Evolutionary conservation across 257 asterid species (phyloP).

Genomic region (Solanum paucissectum): DNA sequence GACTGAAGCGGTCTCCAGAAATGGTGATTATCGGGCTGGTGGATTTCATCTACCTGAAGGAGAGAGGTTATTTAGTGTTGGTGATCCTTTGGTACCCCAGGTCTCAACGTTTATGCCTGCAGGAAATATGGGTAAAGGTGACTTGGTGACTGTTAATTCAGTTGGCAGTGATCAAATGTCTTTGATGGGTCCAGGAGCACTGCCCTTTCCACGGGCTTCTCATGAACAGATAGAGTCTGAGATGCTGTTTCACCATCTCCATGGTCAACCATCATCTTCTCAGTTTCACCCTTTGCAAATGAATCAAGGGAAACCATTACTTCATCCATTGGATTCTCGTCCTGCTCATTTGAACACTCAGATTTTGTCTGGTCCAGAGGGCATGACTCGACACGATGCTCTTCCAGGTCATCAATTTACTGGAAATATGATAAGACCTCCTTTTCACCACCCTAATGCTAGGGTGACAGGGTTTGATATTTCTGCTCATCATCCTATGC

Average conservation of each 20-base stretch:
- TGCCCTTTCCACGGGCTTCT: conserved; percentile 30
- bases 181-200: conserved; percentile 30
- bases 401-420: conserved; percentile 42
- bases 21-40: conserved; percentile 26
- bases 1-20: conserved; percentile 21
- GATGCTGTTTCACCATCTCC: conserved; percentile 26
- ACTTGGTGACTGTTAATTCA: conserved; percentile 37
- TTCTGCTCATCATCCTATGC: conserved; percentile 39
- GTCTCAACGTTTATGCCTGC: conserved; percentile 22
- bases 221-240: conserved; percentile 36
- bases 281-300: conserved; percentile 41
- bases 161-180: conserved; percentile 27
- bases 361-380: conserved; percentile 41
- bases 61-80: conserved; percentile 39
- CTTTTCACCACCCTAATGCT: conserved; percentile 46
- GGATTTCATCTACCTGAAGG: conserved; percentile 58
- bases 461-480: conserved; percentile 49
- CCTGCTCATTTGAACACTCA: conserved; percentile 42
- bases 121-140: conserved; percentile 25
- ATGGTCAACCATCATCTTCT: conserved; percentile 43
- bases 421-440: conserved; percentile 33
- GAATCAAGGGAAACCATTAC: conserved; percentile 43
- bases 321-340: conserved; percentile 48
- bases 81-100: conserved; percentile 32
- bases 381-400: conserved; percentile 31